Percentiles rank a stretch among this genome's conserved stretches.
These are phyloP conservation scores for Penicillium sp. DNA, from an alignment of 2,329 filamentous ascomycete species.

Conservation along the genomic window DNA sequence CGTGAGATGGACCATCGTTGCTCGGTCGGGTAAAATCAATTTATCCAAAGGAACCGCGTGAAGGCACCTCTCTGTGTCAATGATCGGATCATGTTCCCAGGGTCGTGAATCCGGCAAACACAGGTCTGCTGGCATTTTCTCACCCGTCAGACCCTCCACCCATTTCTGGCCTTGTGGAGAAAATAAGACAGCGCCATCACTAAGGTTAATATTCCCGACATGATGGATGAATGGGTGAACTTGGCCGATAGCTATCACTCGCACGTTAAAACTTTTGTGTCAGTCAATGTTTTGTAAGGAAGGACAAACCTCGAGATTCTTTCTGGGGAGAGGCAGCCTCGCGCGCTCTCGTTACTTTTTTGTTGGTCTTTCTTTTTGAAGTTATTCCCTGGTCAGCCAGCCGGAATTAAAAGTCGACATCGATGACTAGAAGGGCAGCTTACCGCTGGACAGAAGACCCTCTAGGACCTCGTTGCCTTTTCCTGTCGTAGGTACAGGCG, in stretches of 20 bases:
- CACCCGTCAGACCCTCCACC: conserved; percentile 6
- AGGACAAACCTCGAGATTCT: not conserved
- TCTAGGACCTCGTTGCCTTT: conserved; percentile 6
- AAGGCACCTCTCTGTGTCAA: not conserved
- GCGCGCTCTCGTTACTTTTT: not conserved
- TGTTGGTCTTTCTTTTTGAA: not conserved
- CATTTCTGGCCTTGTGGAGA: conserved; percentile 3
- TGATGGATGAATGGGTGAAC: not conserved
- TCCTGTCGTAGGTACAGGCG: conserved; percentile 8
- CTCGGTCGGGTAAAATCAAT: not conserved
- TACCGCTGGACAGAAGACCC: not conserved
- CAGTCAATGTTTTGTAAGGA: not conserved
- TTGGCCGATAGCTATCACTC: too few species aligned
- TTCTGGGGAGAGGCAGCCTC: not conserved
- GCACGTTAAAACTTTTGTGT: not conserved
- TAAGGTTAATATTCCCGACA: conserved; percentile 2
- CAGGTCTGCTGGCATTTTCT: conserved; percentile 2
- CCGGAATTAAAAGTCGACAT: not conserved
- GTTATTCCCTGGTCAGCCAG: not conserved
- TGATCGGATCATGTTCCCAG: conserved; percentile 6
- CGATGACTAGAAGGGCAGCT: not conserved
- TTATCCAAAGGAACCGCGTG: not conserved
- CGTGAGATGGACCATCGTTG: not conserved
- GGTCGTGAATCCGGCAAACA: not conserved
- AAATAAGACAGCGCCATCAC: conserved; percentile 2